Percentiles rank a stretch among this genome's conserved stretches.
Evolutionary conservation across 371 early-diverging fungal genomes (phyloP).

Genomic region (Mortierella sp.): DNA sequence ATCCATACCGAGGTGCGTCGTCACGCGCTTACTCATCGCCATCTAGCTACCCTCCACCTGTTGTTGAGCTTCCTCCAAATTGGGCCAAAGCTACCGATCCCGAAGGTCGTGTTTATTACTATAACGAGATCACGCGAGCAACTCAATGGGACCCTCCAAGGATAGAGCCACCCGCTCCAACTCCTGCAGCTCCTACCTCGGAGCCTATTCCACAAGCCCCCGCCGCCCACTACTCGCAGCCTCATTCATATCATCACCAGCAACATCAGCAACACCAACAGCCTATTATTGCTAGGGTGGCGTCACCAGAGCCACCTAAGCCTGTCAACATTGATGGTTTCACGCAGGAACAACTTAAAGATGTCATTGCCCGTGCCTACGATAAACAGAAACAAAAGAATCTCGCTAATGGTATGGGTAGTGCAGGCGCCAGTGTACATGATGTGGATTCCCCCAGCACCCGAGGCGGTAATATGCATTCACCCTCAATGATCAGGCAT

Average conservation of each 20-base stretch:
- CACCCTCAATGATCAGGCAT: conserved; percentile 22
- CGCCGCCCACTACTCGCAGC: conserved; percentile 10
- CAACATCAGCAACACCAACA: conserved; percentile 1
- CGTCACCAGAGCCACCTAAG: conserved; percentile 49
- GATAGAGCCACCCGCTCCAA: conserved; percentile 24
- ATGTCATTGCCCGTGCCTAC: conserved; percentile 64
- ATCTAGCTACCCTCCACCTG: conserved; percentile 24
- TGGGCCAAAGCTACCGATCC: conserved; percentile 56
- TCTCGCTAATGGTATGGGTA: conserved; percentile 34
- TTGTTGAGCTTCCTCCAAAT: conserved; percentile 45
- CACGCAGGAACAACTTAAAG: conserved; percentile 63
- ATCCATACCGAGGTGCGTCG: conserved; percentile 34
- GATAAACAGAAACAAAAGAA: conserved; percentile 58
- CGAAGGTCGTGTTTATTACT: conserved; percentile 58
- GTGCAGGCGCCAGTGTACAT: conserved; percentile 56
- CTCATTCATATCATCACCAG: conserved; percentile 1
- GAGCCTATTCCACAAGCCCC: conserved; percentile 20
- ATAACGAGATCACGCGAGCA: conserved; percentile 54
- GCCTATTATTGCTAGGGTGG: conserved; percentile 7
- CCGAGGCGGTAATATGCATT: conserved; percentile 21
- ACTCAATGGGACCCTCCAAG: conserved; percentile 57
- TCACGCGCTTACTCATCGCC: conserved; percentile 25
- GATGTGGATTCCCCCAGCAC: conserved; percentile 58
- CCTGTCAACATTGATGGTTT: conserved; percentile 60
- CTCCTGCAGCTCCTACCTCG: not conserved